Percentiles rank a stretch among this genome's conserved stretches.
phyloP scores from a whole-genome alignment of 116 monocot species.

The Zostera marina region DNA sequence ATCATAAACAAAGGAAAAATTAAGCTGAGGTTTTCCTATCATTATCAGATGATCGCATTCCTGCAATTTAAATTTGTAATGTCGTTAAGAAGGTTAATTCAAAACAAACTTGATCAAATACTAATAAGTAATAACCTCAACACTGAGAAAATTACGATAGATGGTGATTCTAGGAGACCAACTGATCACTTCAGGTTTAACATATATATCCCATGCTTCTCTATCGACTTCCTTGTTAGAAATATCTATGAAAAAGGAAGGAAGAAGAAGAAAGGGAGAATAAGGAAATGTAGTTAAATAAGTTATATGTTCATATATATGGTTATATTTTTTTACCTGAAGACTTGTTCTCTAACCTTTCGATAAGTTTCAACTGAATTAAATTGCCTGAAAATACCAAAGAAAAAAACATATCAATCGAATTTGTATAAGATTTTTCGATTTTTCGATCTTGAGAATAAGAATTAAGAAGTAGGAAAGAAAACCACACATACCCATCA shows the following conservation, averaged over 20 bases:
- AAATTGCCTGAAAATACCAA: too few species aligned
- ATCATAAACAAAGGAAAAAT: constrained; percentile 65
- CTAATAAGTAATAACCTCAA: constrained; percentile 33
- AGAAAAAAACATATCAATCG: too few species aligned
- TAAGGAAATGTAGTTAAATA: too few species aligned
- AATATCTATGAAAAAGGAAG: background rate
- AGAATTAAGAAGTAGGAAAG: background rate
- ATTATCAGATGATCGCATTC: constrained; percentile 79
- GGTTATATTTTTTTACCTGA: too few species aligned
- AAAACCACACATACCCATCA: constrained; percentile 1
- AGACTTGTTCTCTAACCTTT: too few species aligned
- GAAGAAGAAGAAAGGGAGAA: too few species aligned
- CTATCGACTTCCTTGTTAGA: constrained; percentile 34
- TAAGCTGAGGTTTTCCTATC: constrained; percentile 66
- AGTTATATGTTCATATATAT: too few species aligned
- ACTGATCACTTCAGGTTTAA: constrained; percentile 79
- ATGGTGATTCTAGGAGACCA: constrained; percentile 79
- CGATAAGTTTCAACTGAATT: too few species aligned
- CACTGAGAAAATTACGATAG: constrained; percentile 70
- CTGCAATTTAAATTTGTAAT: constrained; percentile 21
- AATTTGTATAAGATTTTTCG: too few species aligned
- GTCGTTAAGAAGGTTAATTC: too few species aligned
- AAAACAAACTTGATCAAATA: background rate
- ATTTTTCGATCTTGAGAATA: too few species aligned
- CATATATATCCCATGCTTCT: constrained; percentile 52